These are phyloP conservation scores for Xerocomus brunneocitrinus DNA, from an alignment of 768 basidiomycete species.

Conservation along the genomic window DNA sequence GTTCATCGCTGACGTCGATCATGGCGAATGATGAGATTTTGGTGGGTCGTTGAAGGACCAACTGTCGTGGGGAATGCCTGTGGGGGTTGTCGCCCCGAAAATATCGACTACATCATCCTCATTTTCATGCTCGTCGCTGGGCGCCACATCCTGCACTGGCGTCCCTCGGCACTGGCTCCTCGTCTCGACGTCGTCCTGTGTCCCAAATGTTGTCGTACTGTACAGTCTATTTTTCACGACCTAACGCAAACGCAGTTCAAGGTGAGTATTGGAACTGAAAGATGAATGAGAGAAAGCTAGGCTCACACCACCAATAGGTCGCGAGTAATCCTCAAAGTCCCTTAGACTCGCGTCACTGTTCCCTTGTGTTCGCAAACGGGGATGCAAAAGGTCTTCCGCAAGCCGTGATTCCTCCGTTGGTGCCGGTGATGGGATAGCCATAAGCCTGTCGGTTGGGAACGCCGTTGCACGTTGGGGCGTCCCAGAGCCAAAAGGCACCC, in stretches of 20 bases:
- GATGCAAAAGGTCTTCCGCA: slow-evolving; percentile 29
- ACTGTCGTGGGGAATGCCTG: slow-evolving; percentile 5
- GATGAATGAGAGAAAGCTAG: background rate
- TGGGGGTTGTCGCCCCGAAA: slow-evolving; percentile 6
- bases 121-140: background rate
- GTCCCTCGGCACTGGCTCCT: slow-evolving; percentile 5
- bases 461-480: background rate
- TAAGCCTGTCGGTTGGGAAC: slow-evolving; percentile 3
- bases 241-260: slow-evolving; percentile 5
- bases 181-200: slow-evolving; percentile 20
- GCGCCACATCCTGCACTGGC: background rate
- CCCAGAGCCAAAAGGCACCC: background rate
- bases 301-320: slow-evolving; percentile 31
- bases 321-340: slow-evolving; percentile 33
- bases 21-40: slow-evolving; percentile 1
- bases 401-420: slow-evolving; percentile 25
- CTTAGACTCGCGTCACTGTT: slow-evolving; percentile 25
- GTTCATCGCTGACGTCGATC: background rate
- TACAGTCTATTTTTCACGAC: slow-evolving; percentile 28
- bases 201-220: slow-evolving; percentile 33
- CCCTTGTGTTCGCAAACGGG: slow-evolving; percentile 22
- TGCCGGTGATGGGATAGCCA: slow-evolving; percentile 18
- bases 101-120: slow-evolving; percentile 5
- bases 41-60: slow-evolving; percentile 4
- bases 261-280: background rate